phyloP scores from a whole-genome alignment of 2,329 filamentous ascomycete genomes.

The Pleomassaria siparia region DNA sequence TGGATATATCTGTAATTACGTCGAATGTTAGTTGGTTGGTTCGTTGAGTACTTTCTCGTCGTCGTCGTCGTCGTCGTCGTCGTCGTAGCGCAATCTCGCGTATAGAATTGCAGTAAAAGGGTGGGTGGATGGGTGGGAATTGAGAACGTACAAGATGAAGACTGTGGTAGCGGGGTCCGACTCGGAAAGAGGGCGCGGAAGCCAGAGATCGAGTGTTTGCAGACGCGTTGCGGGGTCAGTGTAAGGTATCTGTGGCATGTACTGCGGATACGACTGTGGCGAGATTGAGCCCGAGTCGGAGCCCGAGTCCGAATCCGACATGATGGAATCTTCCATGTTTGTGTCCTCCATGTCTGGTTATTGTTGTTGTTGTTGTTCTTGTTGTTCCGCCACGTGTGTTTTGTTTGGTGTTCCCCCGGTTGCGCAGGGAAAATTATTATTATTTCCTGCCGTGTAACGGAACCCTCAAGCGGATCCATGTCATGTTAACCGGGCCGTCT shows the following conservation, averaged over 20 bases:
- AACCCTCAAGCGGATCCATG: no score
- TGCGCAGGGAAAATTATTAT: not conserved
- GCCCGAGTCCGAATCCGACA: no score
- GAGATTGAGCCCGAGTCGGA: no score
- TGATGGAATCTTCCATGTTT: not conserved
- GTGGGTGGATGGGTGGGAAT: not conserved
- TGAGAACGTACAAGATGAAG: slow-evolving; percentile 39
- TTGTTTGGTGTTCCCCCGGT: not conserved
- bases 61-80: no score
- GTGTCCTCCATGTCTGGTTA: no score
- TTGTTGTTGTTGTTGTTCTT: no score
- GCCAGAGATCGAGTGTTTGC: slow-evolving; percentile 48
- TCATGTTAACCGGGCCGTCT: not conserved
- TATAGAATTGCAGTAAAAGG: slow-evolving; percentile 6
- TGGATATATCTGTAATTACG: slow-evolving; percentile 45
- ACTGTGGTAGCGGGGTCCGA: slow-evolving; percentile 18
- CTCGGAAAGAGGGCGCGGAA: slow-evolving; percentile 36
- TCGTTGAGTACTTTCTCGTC: no score
- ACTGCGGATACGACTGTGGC: not conserved
- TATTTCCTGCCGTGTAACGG: no score
- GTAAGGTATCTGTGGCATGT: slow-evolving; percentile 24
- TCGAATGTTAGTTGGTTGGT: no score
- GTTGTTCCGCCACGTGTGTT: no score
- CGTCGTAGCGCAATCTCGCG: no score
- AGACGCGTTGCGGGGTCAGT: slow-evolving; percentile 28